Percentiles rank a stretch among this genome's conserved stretches.
phyloP scores from a whole-genome alignment of 192 early-diverging fungal species.

The Coemansia sp. region DNA sequence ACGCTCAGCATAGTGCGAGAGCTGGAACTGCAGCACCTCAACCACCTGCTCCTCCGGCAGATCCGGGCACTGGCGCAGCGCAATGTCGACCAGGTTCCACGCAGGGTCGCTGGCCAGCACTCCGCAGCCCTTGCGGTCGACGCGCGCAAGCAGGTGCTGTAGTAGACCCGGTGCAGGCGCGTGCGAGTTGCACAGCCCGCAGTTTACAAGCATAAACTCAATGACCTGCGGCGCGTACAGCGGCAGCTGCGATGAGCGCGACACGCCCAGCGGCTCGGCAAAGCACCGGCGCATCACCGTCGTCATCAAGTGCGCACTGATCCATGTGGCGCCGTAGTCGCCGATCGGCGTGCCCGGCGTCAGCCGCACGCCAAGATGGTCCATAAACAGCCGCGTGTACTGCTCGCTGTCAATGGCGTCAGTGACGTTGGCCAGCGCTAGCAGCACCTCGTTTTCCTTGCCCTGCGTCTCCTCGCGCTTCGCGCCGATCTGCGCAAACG shows the following conservation, averaged over 20 bases:
- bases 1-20: slow-evolving; percentile 20
- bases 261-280: slow-evolving; percentile 50
- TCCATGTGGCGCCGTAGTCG: slow-evolving; percentile 29
- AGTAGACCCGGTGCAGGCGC: slow-evolving; percentile 48
- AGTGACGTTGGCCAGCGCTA: slow-evolving; percentile 43
- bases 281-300: slow-evolving; percentile 55
- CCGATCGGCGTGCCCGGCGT: background rate
- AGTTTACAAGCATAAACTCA: slow-evolving; percentile 49
- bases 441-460: slow-evolving; percentile 47
- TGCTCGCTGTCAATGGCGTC: slow-evolving; percentile 46
- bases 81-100: slow-evolving; percentile 36
- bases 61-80: slow-evolving; percentile 44
- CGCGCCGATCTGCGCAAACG: slow-evolving; percentile 19
- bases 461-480: slow-evolving; percentile 42
- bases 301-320: slow-evolving; percentile 51
- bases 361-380: slow-evolving; percentile 35
- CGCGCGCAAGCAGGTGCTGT: slow-evolving; percentile 45
- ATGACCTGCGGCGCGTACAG: slow-evolving; percentile 50
- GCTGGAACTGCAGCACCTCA: slow-evolving; percentile 43
- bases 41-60: slow-evolving; percentile 42
- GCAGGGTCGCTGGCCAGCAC: slow-evolving; percentile 27
- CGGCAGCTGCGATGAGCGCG: slow-evolving; percentile 46
- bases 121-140: slow-evolving; percentile 17
- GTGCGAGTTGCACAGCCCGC: slow-evolving; percentile 48
- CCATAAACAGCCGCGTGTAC: slow-evolving; percentile 51